phyloP scores from a whole-genome alignment of 257 asterid genomes.

The Penstemon newberryi region DNA sequence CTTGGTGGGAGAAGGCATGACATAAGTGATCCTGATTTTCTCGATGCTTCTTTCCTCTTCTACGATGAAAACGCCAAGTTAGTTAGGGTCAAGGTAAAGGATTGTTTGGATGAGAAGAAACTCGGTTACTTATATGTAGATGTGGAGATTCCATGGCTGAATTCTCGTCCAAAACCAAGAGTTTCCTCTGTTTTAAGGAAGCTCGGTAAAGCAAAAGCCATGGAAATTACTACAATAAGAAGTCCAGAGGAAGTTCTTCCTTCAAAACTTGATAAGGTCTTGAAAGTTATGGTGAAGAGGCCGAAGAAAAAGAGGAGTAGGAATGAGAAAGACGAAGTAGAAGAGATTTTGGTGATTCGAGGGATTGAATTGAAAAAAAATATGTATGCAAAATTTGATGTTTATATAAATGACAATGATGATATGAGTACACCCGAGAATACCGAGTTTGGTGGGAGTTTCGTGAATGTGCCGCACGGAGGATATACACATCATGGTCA shows the following conservation, averaged over 20 bases:
- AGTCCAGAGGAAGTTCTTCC: slow-evolving; percentile 44
- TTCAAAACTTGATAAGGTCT: slow-evolving; percentile 44
- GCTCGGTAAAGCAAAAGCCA: slow-evolving; percentile 49
- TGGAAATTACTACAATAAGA: slow-evolving; percentile 19
- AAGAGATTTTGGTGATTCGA: slow-evolving; percentile 49
- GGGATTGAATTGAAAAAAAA: slow-evolving; percentile 59
- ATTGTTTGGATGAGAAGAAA: slow-evolving; percentile 49
- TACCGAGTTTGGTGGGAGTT: slow-evolving; percentile 69
- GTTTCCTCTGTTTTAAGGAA: slow-evolving; percentile 38
- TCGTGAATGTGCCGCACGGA: slow-evolving; percentile 66
- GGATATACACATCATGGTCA: slow-evolving; percentile 28
- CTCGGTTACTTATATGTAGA: slow-evolving; percentile 63
- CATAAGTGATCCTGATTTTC: slow-evolving; percentile 58
- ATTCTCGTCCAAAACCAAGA: slow-evolving; percentile 55
- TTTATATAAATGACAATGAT: slow-evolving; percentile 62
- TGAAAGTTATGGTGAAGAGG: slow-evolving; percentile 65
- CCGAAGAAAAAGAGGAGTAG: slow-evolving; percentile 67
- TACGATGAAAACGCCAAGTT: slow-evolving; percentile 75
- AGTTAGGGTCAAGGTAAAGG: slow-evolving; percentile 71
- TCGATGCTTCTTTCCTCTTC: slow-evolving; percentile 56
- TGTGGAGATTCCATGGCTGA: slow-evolving; percentile 59
- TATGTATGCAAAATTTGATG: slow-evolving; percentile 58
- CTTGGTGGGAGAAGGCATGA: slow-evolving; percentile 70
- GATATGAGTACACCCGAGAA: slow-evolving; percentile 42
- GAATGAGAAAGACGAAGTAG: slow-evolving; percentile 63